phyloP scores from a whole-genome alignment of 129 eudicot species.

The Artemisia argyi region DNA sequence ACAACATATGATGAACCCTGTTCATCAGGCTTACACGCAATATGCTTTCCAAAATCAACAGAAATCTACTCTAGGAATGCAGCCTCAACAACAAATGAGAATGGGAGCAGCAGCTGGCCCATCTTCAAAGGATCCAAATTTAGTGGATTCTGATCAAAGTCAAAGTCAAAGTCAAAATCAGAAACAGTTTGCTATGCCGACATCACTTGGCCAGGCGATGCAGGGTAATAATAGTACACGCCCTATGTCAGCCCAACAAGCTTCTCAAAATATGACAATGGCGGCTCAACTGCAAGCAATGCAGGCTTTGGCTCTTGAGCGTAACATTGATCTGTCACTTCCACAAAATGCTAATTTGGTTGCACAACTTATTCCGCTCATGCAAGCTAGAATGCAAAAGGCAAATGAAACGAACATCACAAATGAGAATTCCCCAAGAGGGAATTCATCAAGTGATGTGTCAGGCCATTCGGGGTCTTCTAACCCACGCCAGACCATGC shows the following conservation, averaged over 20 bases:
- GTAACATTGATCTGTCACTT: slow-evolving; percentile 76
- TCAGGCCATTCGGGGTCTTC: slow-evolving; percentile 78
- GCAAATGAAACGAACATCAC: slow-evolving; percentile 64
- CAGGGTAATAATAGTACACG: slow-evolving; percentile 38
- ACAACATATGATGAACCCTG: slow-evolving; percentile 68
- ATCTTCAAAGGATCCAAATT: slow-evolving; percentile 48
- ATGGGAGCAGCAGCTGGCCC: slow-evolving; percentile 55
- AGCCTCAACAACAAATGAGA: slow-evolving; percentile 67
- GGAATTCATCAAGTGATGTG: slow-evolving; percentile 45
- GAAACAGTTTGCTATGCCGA: slow-evolving; percentile 42
- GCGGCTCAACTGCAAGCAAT: slow-evolving; percentile 92
- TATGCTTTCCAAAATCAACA: slow-evolving; percentile 56
- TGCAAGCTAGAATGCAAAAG: slow-evolving; percentile 90
- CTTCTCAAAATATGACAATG: slow-evolving; percentile 64
- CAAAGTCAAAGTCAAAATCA: slow-evolving; percentile 50
- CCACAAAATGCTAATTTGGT: slow-evolving; percentile 81
- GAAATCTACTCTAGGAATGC: slow-evolving; percentile 59
- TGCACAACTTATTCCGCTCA: slow-evolving; percentile 74
- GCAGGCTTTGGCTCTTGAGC: slow-evolving; percentile 90
- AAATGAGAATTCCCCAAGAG: slow-evolving; percentile 73
- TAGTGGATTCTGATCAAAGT: slow-evolving; percentile 48
- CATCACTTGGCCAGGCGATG: slow-evolving; percentile 50
- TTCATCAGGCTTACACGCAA: slow-evolving; percentile 88
- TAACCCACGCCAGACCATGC: slow-evolving; percentile 62
- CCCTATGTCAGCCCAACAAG: slow-evolving; percentile 57